Evolutionary conservation across 2,329 filamentous ascomycete species (phyloP).

Genomic region (Ceratocystis smalleyi): DNA sequence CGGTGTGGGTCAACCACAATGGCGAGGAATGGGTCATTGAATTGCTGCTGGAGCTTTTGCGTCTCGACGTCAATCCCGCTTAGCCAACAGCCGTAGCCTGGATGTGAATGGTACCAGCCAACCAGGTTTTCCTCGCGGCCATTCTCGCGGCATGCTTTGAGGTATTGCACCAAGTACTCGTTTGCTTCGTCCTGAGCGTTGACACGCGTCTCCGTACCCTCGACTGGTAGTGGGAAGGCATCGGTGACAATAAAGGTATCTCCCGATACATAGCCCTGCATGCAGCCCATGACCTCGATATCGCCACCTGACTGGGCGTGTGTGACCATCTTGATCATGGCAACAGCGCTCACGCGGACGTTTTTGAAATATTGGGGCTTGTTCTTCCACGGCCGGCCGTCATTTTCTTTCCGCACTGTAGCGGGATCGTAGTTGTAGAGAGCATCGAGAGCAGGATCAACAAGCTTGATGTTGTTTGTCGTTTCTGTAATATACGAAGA

Average conservation of each 20-base stretch:
- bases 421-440: constrained; percentile 68
- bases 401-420: constrained; percentile 38
- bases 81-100: constrained; percentile 95
- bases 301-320: constrained; percentile 88
- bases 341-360: constrained; percentile 83
- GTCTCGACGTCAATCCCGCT: constrained; percentile 90
- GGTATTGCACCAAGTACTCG: constrained; percentile 87
- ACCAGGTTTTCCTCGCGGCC: constrained; percentile 77
- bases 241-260: constrained; percentile 86
- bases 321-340: constrained; percentile 98
- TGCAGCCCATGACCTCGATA: constrained; percentile 92
- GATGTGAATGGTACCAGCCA: constrained; percentile 96
- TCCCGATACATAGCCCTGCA: constrained; percentile 83
- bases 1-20: constrained; percentile 94
- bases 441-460: constrained; percentile 76
- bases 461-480: constrained; percentile 68
- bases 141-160: constrained; percentile 59
- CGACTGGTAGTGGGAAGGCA: constrained; percentile 82
- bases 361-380: constrained; percentile 83
- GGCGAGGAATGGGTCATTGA: constrained; percentile 80
- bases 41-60: constrained; percentile 69
- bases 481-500: constrained; percentile 44
- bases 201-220: constrained; percentile 95
- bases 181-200: constrained; percentile 93
- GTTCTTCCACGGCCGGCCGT: constrained; percentile 57